Percentiles rank a stretch among this genome's conserved stretches.
Evolutionary conservation across 148 eudicot species (phyloP).

Genomic region (Selenicereus undatus): DNA sequence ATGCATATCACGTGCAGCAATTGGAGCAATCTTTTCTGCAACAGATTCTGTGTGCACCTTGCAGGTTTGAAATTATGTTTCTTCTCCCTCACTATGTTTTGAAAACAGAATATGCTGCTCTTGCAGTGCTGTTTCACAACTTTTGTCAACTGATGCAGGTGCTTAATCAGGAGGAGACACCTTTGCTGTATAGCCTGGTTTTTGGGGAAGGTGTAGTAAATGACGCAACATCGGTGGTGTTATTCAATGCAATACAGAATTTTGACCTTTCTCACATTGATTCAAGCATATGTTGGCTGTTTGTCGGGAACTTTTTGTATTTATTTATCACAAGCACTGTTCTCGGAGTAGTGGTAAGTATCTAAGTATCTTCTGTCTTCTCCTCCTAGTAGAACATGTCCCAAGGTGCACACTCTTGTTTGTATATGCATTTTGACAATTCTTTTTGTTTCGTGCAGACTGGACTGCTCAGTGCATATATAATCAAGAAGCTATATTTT

Average conservation of each 20-base stretch:
- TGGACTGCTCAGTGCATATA: constrained; percentile 21
- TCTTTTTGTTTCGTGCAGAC: constrained; percentile 1
- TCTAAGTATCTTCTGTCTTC: constrained; percentile 32
- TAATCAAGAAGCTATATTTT: constrained; percentile 18
- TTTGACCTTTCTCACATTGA: constrained; percentile 56
- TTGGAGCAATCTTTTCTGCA: constrained; percentile 34
- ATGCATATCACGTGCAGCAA: constrained; percentile 15
- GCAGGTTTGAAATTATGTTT: constrained; percentile 19
- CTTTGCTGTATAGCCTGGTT: constrained; percentile 70
- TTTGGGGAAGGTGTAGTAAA: constrained; percentile 91
- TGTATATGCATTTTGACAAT: background rate
- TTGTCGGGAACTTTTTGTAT: constrained; percentile 58
- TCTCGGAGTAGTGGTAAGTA: constrained; percentile 61
- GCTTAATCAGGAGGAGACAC: constrained; percentile 78
- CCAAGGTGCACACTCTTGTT: background rate
- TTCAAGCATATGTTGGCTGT: constrained; percentile 43
- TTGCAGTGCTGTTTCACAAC: background rate
- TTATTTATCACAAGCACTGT: constrained; percentile 57
- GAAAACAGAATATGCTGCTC: background rate
- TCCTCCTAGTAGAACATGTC: background rate
- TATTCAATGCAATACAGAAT: constrained; percentile 81
- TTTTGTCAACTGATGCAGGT: constrained; percentile 36
- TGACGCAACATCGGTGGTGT: constrained; percentile 84
- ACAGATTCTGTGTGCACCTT: constrained; percentile 37
- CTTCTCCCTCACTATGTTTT: background rate